phyloP scores from a whole-genome alignment of 108 stramenopile genomes.

The Skeletonema potamos region DNA sequence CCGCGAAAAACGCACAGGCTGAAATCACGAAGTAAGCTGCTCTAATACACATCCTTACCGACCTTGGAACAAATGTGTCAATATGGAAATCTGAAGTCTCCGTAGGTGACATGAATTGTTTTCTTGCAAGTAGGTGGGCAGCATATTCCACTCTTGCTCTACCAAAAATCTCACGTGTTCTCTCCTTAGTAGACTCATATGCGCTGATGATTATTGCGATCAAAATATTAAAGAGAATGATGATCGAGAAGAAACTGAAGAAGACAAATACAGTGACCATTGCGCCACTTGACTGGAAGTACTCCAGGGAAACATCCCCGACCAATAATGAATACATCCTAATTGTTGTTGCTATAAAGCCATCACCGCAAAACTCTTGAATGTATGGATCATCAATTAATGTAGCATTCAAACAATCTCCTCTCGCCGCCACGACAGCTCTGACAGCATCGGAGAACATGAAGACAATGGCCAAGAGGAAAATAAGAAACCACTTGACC shows the following conservation, averaged over 20 bases:
- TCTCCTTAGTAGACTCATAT: slow-evolving; percentile 30
- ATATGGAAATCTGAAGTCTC: slow-evolving; percentile 37
- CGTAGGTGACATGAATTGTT: slow-evolving; percentile 39
- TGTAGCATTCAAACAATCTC: slow-evolving; percentile 18
- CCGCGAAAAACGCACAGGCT: slow-evolving; percentile 15
- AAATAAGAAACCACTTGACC: slow-evolving; percentile 39
- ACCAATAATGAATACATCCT: slow-evolving; percentile 43
- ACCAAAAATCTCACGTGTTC: slow-evolving; percentile 25
- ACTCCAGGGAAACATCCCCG: slow-evolving; percentile 31
- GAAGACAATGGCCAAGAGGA: slow-evolving; percentile 24
- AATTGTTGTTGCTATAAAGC: slow-evolving; percentile 9
- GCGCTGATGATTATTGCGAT: slow-evolving; percentile 49
- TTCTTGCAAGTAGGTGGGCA: slow-evolving; percentile 36
- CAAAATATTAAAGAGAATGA: slow-evolving; percentile 44
- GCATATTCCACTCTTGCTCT: slow-evolving; percentile 46
- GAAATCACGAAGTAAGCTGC: neutral
- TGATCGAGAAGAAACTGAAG: slow-evolving; percentile 47
- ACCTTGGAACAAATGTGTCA: slow-evolving; percentile 28
- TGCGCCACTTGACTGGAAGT: slow-evolving; percentile 27
- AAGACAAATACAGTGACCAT: slow-evolving; percentile 35
- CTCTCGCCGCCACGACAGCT: slow-evolving; percentile 28
- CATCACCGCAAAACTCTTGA: slow-evolving; percentile 30
- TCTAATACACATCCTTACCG: slow-evolving; percentile 6
- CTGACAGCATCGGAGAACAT: slow-evolving; percentile 38
- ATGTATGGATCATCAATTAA: slow-evolving; percentile 3